phyloP scores from a whole-genome alignment of 2,329 filamentous ascomycete species.

The Trichoderma brevicompactum region DNA sequence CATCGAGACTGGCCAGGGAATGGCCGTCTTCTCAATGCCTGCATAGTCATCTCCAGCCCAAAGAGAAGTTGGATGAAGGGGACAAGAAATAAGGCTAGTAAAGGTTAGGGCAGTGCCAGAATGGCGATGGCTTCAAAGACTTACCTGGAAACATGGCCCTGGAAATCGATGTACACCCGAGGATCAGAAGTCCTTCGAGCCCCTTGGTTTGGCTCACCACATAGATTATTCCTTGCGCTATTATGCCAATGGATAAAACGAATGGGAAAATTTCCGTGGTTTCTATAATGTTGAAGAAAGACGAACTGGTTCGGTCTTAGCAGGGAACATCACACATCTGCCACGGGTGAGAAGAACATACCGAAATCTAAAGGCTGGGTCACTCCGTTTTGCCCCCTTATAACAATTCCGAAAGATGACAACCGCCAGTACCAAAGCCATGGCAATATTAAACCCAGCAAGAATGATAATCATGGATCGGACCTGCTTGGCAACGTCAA shows the following conservation, averaged over 20 bases:
- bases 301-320: slow-evolving; percentile 39
- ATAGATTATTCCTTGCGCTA: slow-evolving; percentile 62
- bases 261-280: slow-evolving; percentile 59
- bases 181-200: slow-evolving; percentile 54
- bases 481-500: slow-evolving; percentile 60
- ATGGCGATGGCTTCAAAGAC: slow-evolving; percentile 27
- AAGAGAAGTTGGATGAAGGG: slow-evolving; percentile 70
- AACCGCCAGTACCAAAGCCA: slow-evolving; percentile 58
- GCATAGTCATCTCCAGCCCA: slow-evolving; percentile 62
- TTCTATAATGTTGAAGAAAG: slow-evolving; percentile 50
- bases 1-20: slow-evolving; percentile 65
- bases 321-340: background rate
- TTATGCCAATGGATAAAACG: slow-evolving; percentile 60
- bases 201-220: slow-evolving; percentile 61
- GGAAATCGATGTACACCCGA: slow-evolving; percentile 58
- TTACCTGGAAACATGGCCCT: slow-evolving; percentile 65
- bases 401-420: slow-evolving; percentile 64
- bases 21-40: slow-evolving; percentile 58
- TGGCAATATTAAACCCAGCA: slow-evolving; percentile 63
- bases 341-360: slow-evolving; percentile 34
- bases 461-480: slow-evolving; percentile 66
- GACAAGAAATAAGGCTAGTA: slow-evolving; percentile 65
- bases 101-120: slow-evolving; percentile 31
- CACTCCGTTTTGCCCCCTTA: slow-evolving; percentile 48
- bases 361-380: slow-evolving; percentile 49